Base-by-base conservation (phyloP, 2,329 filamentous ascomycete species). In the Phaeosphaeria sp. region DNA sequence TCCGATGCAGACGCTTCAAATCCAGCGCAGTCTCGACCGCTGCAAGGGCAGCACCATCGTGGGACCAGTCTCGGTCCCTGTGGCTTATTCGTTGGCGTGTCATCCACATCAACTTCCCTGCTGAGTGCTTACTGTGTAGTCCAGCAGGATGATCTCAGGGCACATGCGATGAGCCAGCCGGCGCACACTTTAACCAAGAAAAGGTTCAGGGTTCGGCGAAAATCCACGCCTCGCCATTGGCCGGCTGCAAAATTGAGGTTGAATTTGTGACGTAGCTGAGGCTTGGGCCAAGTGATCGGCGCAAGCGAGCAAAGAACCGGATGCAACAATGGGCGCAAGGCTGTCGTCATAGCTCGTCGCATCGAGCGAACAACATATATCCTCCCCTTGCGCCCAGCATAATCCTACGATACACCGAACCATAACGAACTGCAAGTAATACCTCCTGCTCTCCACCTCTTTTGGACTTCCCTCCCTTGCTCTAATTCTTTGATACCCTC, bases 301-400 rank as follows among this genome's bases (percentile, higher is more conserved):
- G 25, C 18, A 3, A 30, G 46, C 42, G 46, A 49, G 36, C 24
- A 49, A 27, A 25, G 25, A 33, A 33, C n/a, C 18, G 46, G 18
- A 20, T 33, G 27, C 42, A 21, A 22, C 44, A 7, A 5, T 48
- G 24, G 24, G 45, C 21, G 47, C 47, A 39, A 49, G 47, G 47
- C 47, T 49, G 30, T 39, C 47, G 47, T 49, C 47, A 49, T 49
- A 36, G 47, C 44, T 5, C 6, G 15, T 40, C n/a, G 21, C 18
- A 25, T 1, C 3, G 25, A 9, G n/a, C 1, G 47, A 22, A 20
- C 15, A 24, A 40, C 18, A 49, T 49, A 49, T 24, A 49, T 40
- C 1, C 6, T 24, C n/a, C 47, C 47, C 47, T 49, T 49, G 47
- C 47, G 47, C 47, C 47, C 17, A 21, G 47, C 47, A 21, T 49